Conservation (phyloP, 2,329 filamentous ascomycete genomes). For the Hymenoscyphus linearis region DNA sequence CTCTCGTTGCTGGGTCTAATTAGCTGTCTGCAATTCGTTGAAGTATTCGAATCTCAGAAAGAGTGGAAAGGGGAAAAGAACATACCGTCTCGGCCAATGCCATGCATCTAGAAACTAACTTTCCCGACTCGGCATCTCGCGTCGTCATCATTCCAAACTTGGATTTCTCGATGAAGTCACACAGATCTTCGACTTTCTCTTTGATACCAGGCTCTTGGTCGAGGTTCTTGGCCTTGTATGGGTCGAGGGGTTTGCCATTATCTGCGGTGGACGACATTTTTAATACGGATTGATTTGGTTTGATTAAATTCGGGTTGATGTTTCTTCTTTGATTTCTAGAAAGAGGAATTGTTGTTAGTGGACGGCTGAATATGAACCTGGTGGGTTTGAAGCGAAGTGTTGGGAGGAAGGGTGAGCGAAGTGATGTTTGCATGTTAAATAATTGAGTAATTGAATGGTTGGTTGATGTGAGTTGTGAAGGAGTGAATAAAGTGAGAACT, state of each 20-base stretch:
- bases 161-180: constrained; percentile 61
- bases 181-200: constrained; percentile 71
- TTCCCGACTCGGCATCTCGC: constrained; percentile 55
- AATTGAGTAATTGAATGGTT: too few relatives aligned
- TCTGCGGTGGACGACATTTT: constrained; percentile 4
- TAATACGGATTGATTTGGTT: neutral
- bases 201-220: constrained; percentile 55
- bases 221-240: constrained; percentile 70
- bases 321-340: neutral
- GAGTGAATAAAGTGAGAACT: neutral
- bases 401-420: neutral
- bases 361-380: neutral
- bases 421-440: neutral
- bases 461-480: neutral
- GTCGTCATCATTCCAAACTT: constrained; percentile 94
- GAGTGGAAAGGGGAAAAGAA: neutral
- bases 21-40: neutral
- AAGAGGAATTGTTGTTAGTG: neutral
- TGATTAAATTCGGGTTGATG: neutral
- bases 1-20: constrained; percentile 57
- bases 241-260: constrained; percentile 38
- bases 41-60: neutral
- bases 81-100: constrained; percentile 71
- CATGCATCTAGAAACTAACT: constrained; percentile 80
- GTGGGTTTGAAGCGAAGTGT: neutral